A percentile compares a stretch with the other conserved stretches of the same genome.
Conservation (phyloP, 1,139 yeast species). For the Taiozyma sp. region DNA sequence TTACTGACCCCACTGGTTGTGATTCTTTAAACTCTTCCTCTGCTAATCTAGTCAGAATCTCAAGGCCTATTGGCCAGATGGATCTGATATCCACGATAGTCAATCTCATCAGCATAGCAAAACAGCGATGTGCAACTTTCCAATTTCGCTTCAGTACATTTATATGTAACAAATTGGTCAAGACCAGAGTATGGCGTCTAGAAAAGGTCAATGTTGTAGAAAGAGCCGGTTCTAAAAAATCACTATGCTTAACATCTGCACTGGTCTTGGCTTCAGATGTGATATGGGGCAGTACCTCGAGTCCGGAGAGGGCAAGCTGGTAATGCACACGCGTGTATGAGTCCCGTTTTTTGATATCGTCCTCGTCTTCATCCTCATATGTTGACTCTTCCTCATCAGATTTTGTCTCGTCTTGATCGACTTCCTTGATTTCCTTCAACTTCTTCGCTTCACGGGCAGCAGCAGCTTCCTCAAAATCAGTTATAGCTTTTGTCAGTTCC, state of each 20-base stretch:
- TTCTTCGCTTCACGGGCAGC: conserved; percentile 3
- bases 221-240: conserved; percentile 5
- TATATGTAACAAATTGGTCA: conserved; percentile 21
- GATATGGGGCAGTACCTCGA: conserved; percentile 27
- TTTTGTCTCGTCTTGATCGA: conserved; percentile 6
- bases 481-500: conserved; percentile 8
- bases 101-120: conserved; percentile 41
- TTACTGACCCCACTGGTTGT: conserved; percentile 4
- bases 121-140: conserved; percentile 47
- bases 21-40: conserved; percentile 10
- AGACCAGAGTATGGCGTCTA: conserved; percentile 15
- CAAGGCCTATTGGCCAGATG: conserved; percentile 57
- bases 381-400: conserved; percentile 1
- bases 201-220: conserved; percentile 14
- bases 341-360: neutral
- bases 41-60: conserved; percentile 27
- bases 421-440: neutral
- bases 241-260: neutral
- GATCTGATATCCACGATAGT: conserved; percentile 45
- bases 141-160: conserved; percentile 44
- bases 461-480: conserved; percentile 2
- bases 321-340: conserved; percentile 17
- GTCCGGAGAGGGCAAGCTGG: conserved; percentile 17
- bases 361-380: conserved; percentile 1
- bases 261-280: conserved; percentile 6